Evolutionary conservation across 2,329 filamentous ascomycete species (phyloP).

Genomic region (Cladophialophora immunda): DNA sequence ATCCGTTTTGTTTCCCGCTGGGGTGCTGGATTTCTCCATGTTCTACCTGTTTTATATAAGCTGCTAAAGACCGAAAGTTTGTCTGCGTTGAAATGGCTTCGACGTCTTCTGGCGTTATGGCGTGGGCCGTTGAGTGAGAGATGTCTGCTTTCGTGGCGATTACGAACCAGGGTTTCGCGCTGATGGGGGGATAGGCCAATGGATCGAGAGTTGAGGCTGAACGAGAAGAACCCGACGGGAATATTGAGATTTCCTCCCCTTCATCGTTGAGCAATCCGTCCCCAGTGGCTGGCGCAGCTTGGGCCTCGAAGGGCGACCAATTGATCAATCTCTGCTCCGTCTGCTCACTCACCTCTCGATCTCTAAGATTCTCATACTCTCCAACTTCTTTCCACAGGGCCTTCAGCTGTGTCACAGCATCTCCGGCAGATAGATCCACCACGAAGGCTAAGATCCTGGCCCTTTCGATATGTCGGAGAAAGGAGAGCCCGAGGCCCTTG

Average conservation of each 20-base stretch:
- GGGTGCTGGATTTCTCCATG: constrained; percentile 74
- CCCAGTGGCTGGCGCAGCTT: constrained; percentile 9
- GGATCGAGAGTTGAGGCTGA: constrained; percentile 50
- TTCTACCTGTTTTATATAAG: constrained; percentile 74
- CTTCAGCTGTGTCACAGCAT: constrained; percentile 80
- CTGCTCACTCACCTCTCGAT: constrained; percentile 73
- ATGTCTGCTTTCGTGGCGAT: constrained; percentile 93
- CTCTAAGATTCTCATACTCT: constrained; percentile 83
- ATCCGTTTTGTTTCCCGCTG: constrained; percentile 73
- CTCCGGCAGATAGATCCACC: constrained; percentile 80
- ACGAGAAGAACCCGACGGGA: constrained; percentile 25
- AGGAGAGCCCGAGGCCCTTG: constrained; percentile 87
- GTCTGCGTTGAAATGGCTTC: constrained; percentile 68
- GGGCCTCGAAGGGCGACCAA: constrained; percentile 50
- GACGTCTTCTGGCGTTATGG: constrained; percentile 12
- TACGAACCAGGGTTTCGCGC: constrained; percentile 96
- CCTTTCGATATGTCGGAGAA: constrained; percentile 92
- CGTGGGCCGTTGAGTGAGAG: background rate
- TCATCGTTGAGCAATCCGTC: constrained; percentile 29
- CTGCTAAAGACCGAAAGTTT: constrained; percentile 75
- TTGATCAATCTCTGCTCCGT: constrained; percentile 67
- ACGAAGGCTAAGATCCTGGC: constrained; percentile 94
- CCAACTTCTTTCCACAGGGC: constrained; percentile 90
- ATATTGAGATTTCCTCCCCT: constrained; percentile 37
- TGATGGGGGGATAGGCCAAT: constrained; percentile 72